Evolutionary conservation across 257 asterid species (phyloP), one percentile per base, ranked within the genome.

Genomic region (Petunia axillaris): DNA sequence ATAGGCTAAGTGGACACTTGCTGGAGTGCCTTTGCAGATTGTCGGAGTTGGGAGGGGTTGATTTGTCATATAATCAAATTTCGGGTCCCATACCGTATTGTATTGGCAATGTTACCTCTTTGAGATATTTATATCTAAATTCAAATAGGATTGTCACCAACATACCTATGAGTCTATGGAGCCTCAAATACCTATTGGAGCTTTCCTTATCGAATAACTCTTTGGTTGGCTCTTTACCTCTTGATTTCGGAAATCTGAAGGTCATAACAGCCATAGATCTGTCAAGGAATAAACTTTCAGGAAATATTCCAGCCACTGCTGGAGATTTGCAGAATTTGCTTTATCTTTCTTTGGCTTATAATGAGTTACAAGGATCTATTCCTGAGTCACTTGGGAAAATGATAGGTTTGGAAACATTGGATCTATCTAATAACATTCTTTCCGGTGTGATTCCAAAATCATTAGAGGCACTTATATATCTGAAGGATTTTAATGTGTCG

Each of bases 321-420:
- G 90, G 89, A 16, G 73, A 78, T 25, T 84, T 84, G 38, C 53
- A 37, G 68, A 44, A 0, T 0, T 73, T 89, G 64, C n/a, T 82
- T 67, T 53, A 68, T 64, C 85, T 89, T 10, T 82, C 76, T 9
- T 84, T 89, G 62, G 86, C 89, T 36, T 64, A 82, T 16, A 85
- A 87, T 66, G 76, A 79, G 5, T 83, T 89, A 0, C 76, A 71
- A 39, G 92, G 92, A 52, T 75, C 85, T 11, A 85, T 87, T 82
- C 90, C 90, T 1, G 14, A 75, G 25, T 78, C 92, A 4, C 64
- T 85, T 3, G 90, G 89, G 1, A 63, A 80, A 6, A 70, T 85
- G 81, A 73, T 77, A 66, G 78, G 86, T 86, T 80, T 87, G 83
- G 88, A 80, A 81, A 36, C 38, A 1, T 62, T 54, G 77, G 82